Conservation (phyloP, 2,329 filamentous ascomycete genomes). For the Grosmannia clavigera region DNA sequence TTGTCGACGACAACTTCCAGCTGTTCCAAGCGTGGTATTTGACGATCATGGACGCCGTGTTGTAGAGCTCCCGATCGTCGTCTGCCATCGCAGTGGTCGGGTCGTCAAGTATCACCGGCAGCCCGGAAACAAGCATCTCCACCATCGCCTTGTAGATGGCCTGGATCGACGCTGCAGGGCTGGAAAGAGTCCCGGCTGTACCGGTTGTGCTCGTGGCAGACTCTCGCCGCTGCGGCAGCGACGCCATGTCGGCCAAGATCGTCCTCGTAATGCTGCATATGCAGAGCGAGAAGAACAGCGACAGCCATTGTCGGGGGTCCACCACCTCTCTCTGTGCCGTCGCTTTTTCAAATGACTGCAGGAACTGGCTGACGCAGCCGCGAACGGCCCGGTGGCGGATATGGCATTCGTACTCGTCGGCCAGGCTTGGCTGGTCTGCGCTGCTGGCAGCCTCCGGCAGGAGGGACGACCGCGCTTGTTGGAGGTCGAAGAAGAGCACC, state of each 20-base stretch:
- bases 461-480: slow-evolving; percentile 34
- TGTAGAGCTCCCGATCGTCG: slow-evolving; percentile 32
- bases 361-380: slow-evolving; percentile 37
- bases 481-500: slow-evolving; percentile 39
- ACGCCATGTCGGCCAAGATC: slow-evolving; percentile 34
- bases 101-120: slow-evolving; percentile 32
- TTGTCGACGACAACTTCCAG: slow-evolving; percentile 31
- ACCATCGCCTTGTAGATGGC: slow-evolving; percentile 40
- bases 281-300: slow-evolving; percentile 41
- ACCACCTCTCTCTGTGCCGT: slow-evolving; percentile 26
- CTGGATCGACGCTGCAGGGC: slow-evolving; percentile 22
- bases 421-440: slow-evolving; percentile 19
- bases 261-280: slow-evolving; percentile 45
- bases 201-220: not conserved
- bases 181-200: not conserved
- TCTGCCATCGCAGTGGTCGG: slow-evolving; percentile 27
- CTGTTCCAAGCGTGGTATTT: slow-evolving; percentile 34
- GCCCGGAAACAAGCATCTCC: slow-evolving; percentile 31
- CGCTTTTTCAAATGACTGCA: slow-evolving; percentile 38
- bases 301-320: slow-evolving; percentile 34
- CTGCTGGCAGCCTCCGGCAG: slow-evolving; percentile 21
- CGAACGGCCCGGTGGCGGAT: slow-evolving; percentile 36
- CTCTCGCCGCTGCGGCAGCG: slow-evolving; percentile 15
- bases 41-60: slow-evolving; percentile 31
- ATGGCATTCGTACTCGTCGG: slow-evolving; percentile 33